Evolutionary conservation across 202 grass and related monocot species (phyloP), one percentile per base, ranked within the genome.

Genomic region (Miscanthus sacchariflorus): DNA sequence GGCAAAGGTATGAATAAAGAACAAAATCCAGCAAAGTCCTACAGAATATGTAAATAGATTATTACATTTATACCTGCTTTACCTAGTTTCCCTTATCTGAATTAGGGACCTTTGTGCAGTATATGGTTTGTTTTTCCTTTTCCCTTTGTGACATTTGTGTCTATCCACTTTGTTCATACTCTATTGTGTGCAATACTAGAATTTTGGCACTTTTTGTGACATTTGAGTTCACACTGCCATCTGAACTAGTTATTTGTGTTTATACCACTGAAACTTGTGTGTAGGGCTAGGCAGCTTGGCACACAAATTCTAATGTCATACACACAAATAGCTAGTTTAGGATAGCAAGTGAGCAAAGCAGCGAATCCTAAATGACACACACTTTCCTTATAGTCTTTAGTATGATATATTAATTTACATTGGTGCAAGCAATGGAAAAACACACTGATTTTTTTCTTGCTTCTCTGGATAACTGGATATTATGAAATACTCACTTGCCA

Each of bases 1-100:
- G 9, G 0, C 38, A 69, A 93, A 87, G 92, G 87, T 93, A 78
- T 52, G 39, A 61, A 77, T 68, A 39, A 39, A 39, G 6, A 39
- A 36, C 35, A 36, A 36, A 36, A 77, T 36, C 69, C 24, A 76
- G 21, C 54, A 21, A 59, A 59, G 21, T 59, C 54, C 19, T 59
- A 59, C 2, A 58, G 7, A 59, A 59, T 65, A 54, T 65, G 68
- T 35, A 74, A 77, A 68, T 81, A 65, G 21, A 76, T 67, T 70
- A 40, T 24, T 72, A 33, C 33, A 21, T 35, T 70, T 77, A 40
- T 38, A 63, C 6, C 23, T 33, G 27, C 21, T 54, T 50, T 42
- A 17, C 42, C 52, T 33, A 38, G 9, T 70, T 78, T 77, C 40
- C 12, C 38, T 45, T 12, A 66, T 17, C 44, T 6, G 5, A 73